These are phyloP conservation scores for Mucor mucedo DNA, from an alignment of 371 early-diverging fungal species.

Conservation along the genomic window DNA sequence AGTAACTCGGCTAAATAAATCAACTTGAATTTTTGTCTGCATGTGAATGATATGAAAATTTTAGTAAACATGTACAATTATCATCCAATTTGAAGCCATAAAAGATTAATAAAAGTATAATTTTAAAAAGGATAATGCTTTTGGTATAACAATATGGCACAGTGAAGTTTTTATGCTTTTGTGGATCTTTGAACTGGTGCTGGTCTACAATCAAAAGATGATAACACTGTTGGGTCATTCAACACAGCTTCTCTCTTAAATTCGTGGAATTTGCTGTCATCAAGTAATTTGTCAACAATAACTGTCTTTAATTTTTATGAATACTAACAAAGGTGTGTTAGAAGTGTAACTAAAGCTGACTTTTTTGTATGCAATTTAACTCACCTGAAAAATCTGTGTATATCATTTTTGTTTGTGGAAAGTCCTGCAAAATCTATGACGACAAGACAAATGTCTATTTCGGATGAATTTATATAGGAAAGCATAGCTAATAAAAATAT, in stretches of 20 bases:
- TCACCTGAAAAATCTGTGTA: slow-evolving; percentile 20
- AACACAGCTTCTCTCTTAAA: slow-evolving; percentile 26
- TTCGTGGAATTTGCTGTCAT: slow-evolving; percentile 5
- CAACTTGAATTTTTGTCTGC: too few species aligned
- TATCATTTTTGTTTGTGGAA: slow-evolving; percentile 19
- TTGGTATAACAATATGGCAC: neutral
- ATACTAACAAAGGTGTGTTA: slow-evolving; percentile 23
- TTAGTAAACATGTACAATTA: too few species aligned
- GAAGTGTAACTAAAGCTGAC: slow-evolving; percentile 23
- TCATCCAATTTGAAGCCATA: too few species aligned
- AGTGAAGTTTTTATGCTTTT: slow-evolving; percentile 20
- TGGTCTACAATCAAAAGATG: slow-evolving; percentile 26
- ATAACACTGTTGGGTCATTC: slow-evolving; percentile 20
- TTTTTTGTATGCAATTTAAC: slow-evolving; percentile 25
- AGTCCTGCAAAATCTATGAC: slow-evolving; percentile 30
- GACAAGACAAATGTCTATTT: slow-evolving; percentile 24
- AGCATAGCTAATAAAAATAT: slow-evolving; percentile 28
- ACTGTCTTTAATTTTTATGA: slow-evolving; percentile 23
- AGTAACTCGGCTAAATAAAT: too few species aligned
- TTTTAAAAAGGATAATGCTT: too few species aligned
- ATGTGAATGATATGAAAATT: too few species aligned
- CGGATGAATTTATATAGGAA: slow-evolving; percentile 30
- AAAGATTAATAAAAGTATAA: too few species aligned
- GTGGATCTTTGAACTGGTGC: slow-evolving; percentile 25
- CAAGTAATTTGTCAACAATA: slow-evolving; percentile 16